A percentile compares a stretch with the other conserved stretches of the same genome.
phyloP scores from a whole-genome alignment of 2,329 filamentous ascomycete genomes.

The Aspergillus niger region DNA sequence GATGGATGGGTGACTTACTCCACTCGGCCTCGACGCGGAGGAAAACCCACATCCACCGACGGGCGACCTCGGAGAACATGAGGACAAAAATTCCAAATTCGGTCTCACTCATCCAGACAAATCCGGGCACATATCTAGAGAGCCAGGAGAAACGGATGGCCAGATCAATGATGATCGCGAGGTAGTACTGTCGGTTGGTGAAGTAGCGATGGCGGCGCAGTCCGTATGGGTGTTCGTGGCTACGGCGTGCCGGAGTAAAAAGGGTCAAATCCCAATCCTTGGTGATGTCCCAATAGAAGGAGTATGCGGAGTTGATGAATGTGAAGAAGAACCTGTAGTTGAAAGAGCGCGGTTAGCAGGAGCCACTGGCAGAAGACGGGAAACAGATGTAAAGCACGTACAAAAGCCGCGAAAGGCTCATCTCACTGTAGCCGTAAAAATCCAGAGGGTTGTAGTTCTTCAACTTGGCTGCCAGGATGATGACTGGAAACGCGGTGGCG shows the following conservation, averaged over 20 bases:
- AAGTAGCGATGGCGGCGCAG: slow-evolving; percentile 75
- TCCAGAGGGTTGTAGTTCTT: slow-evolving; percentile 59
- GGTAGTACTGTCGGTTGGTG: slow-evolving; percentile 76
- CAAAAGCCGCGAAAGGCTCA: slow-evolving; percentile 59
- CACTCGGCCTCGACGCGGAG: slow-evolving; percentile 94
- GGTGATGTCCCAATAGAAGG: slow-evolving; percentile 97
- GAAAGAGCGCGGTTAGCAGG: not conserved
- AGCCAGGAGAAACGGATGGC: slow-evolving; percentile 87
- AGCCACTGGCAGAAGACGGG: too few species aligned
- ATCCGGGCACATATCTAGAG: slow-evolving; percentile 77
- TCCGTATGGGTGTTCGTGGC: slow-evolving; percentile 71
- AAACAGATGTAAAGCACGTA: slow-evolving; percentile 31
- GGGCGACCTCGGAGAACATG: slow-evolving; percentile 80
- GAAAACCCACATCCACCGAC: slow-evolving; percentile 97
- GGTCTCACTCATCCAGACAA: slow-evolving; percentile 81
- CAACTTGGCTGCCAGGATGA: slow-evolving; percentile 75
- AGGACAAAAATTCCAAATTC: slow-evolving; percentile 88
- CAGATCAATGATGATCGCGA: slow-evolving; percentile 75
- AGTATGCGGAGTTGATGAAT: slow-evolving; percentile 82
- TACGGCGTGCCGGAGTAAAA: slow-evolving; percentile 64
- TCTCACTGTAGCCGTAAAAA: slow-evolving; percentile 55
- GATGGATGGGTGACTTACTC: slow-evolving; percentile 54
- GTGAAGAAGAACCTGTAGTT: slow-evolving; percentile 69
- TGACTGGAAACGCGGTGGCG: slow-evolving; percentile 88
- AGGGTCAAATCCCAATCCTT: slow-evolving; percentile 96